phyloP scores from a whole-genome alignment of 257 asterid genomes.

The Forsythia suspensa region DNA sequence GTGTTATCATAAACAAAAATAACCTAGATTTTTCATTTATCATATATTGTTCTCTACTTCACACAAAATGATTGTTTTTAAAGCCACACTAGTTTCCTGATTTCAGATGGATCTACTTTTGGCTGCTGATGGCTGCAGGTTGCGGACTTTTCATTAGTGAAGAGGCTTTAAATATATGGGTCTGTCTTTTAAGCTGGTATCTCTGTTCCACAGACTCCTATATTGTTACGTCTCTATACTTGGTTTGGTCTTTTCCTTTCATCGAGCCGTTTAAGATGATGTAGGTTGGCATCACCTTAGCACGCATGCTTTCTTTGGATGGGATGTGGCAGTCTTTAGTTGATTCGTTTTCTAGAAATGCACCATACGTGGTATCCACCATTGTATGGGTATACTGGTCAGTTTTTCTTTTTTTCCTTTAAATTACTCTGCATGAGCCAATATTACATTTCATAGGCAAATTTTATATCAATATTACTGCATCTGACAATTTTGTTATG shows the following conservation, averaged over 20 bases:
- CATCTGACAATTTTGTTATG: neutral
- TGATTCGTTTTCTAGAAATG: slow-evolving; percentile 69
- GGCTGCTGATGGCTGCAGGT: slow-evolving; percentile 94
- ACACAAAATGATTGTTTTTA: neutral
- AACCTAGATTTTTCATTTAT: neutral
- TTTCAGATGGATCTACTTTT: slow-evolving; percentile 89
- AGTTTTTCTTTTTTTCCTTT: slow-evolving; percentile 26
- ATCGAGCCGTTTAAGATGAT: slow-evolving; percentile 37
- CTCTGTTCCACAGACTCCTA: slow-evolving; percentile 34
- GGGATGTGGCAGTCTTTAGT: slow-evolving; percentile 80
- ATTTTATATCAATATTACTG: neutral
- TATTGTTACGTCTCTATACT: slow-evolving; percentile 27
- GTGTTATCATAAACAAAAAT: neutral
- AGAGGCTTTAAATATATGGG: slow-evolving; percentile 92
- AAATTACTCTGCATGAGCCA: slow-evolving; percentile 5
- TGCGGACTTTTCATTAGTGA: slow-evolving; percentile 85
- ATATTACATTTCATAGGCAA: slow-evolving; percentile 2
- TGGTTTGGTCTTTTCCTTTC: slow-evolving; percentile 18
- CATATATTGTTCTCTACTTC: neutral
- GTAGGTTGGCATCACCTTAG: slow-evolving; percentile 83
- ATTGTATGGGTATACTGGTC: slow-evolving; percentile 87
- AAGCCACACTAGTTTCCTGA: slow-evolving; percentile 14
- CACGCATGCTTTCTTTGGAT: slow-evolving; percentile 67
- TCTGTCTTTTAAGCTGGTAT: slow-evolving; percentile 48
- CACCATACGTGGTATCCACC: slow-evolving; percentile 70